Evolutionary conservation across 345 rosid species (phyloP).

Genomic region (Hibiscus mutabilis): DNA sequence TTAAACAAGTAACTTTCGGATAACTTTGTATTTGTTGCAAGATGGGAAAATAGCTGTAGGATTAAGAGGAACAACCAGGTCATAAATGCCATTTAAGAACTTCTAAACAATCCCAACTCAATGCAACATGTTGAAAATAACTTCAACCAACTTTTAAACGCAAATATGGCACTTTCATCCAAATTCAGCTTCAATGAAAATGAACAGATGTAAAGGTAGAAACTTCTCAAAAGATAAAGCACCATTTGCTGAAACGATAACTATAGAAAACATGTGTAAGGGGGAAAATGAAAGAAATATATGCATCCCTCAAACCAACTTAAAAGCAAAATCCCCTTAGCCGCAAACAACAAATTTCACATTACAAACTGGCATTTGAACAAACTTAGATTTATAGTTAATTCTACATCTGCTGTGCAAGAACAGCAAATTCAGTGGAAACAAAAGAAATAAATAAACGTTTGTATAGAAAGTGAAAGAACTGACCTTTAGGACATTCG

Average conservation of each 20-base stretch:
- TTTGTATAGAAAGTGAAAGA: neutral
- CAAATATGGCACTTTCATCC: neutral
- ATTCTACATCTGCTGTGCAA: neutral
- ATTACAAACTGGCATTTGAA: neutral
- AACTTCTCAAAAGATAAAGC: neutral
- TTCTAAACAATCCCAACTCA: neutral
- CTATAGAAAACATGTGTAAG: neutral
- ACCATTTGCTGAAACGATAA: neutral
- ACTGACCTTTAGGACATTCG: constrained; percentile 89
- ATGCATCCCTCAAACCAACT: neutral
- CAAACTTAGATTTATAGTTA: neutral
- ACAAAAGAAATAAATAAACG: too few species aligned
- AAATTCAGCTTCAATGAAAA: neutral
- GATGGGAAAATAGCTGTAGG: too few species aligned
- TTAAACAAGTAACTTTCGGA: too few species aligned
- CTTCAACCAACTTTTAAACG: neutral
- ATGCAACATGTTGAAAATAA: neutral
- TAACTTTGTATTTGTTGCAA: too few species aligned
- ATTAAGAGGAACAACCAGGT: neutral
- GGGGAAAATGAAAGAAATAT: neutral
- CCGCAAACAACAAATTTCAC: neutral
- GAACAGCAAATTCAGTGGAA: too few species aligned
- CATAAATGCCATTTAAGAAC: neutral
- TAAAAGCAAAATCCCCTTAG: constrained; percentile 1
- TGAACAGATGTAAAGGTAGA: neutral